Base-by-base conservation (phyloP, 2,329 filamentous ascomycete species). In the Trichophyton verrucosum region DNA sequence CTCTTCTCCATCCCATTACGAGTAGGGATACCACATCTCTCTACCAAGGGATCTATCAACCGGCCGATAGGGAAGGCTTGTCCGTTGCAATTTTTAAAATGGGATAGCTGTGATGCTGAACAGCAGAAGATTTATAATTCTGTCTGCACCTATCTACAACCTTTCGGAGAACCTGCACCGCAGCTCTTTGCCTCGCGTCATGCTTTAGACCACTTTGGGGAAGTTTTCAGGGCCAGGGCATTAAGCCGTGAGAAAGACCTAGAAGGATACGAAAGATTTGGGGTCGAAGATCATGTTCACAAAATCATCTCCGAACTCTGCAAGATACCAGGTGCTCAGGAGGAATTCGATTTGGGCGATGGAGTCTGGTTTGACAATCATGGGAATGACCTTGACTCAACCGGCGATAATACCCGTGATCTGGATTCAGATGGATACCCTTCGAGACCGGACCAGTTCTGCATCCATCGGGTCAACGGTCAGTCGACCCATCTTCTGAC, bases 171-270 rank as follows among this genome's bases (percentile, higher is more conserved):
- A 60, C 61, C 36, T 11, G 40, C 65, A 20, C 51, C 55, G 46
- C 61, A 46, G 38, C 17, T 66, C 13, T 69, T 68, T 42, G 8
- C 63, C 22, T 57, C 66, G 22, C 24, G 66, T n/a, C 17, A 49
- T 61, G 62, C 55, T 3, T 30, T 70, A 36, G 47, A 68, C 56
- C 63, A 61, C 13, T 20, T 64, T 17, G 63, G 40, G 42, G 60
- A 62, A 47, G 11, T 15, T 17, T 47, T 44, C 40, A 17, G 62
- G 55, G 58, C 61, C 55, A 63, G 65, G 33, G 62, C 64, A 55
- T 59, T 71, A 8, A 66, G 65, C 47, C 70, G 69, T 60, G 68
- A 72, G 55, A 62, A 66, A 58, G 71, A 70, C 58, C 65, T 71
- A 5, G 66, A 69, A 61, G 58, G 22, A 61, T 71, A 69, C 62